Percentiles rank a stretch among this genome's conserved stretches.
Conservation (phyloP, 371 early-diverging fungal genomes). For the Rhizopus arrhizus region DNA sequence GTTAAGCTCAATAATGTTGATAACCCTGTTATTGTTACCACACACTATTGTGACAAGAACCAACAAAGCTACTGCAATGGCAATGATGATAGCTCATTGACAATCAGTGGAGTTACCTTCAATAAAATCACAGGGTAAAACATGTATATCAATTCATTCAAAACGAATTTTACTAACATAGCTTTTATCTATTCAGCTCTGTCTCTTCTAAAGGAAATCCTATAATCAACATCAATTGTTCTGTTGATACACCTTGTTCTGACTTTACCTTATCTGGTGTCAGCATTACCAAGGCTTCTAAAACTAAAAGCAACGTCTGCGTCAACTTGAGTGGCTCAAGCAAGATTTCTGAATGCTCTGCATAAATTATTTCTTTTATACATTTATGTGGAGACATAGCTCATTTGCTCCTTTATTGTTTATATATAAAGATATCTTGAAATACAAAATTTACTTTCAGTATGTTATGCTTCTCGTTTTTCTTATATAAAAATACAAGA, state of each 20-base stretch:
- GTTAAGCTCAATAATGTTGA: constrained; percentile 27
- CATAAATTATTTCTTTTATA: too few relatives aligned
- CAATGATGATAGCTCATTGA: constrained; percentile 26
- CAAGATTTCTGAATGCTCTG: constrained; percentile 11
- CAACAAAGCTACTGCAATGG: constrained; percentile 22
- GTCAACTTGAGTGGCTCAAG: constrained; percentile 17
- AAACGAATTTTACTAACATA: too few relatives aligned
- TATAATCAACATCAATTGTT: constrained; percentile 35
- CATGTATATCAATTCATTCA: too few relatives aligned
- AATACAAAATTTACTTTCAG: too few relatives aligned
- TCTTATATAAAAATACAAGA: too few relatives aligned
- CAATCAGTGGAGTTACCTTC: constrained; percentile 30
- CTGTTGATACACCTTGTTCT: constrained; percentile 30
- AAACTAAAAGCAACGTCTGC: constrained; percentile 22
- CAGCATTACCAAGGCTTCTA: constrained; percentile 19
- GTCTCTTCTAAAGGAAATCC: constrained; percentile 16
- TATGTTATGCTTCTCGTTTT: too few relatives aligned
- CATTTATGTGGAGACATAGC: too few relatives aligned
- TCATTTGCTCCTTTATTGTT: too few relatives aligned
- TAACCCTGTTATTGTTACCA: constrained; percentile 32
- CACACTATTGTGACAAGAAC: constrained; percentile 31
- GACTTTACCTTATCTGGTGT: constrained; percentile 26
- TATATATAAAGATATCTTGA: too few relatives aligned
- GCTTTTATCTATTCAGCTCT: constrained; percentile 4
- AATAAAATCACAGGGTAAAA: constrained; percentile 19